Evolutionary conservation across 2,329 filamentous ascomycete species (phyloP).

Genomic region (Talaromyces pinophilus): DNA sequence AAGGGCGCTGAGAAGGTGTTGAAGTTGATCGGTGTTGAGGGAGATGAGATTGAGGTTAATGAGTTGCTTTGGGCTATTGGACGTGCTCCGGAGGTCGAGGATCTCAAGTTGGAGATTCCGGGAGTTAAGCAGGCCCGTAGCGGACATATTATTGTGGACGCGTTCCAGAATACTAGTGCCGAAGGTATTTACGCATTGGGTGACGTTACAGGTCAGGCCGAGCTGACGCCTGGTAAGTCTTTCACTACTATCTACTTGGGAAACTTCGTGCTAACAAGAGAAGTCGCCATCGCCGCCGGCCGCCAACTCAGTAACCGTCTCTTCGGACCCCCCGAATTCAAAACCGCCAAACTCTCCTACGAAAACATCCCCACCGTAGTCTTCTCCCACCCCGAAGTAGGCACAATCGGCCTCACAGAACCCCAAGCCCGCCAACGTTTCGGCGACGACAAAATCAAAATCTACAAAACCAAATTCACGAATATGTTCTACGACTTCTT

Average conservation of each 20-base stretch:
- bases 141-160: slow-evolving; percentile 51
- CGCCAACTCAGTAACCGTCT: slow-evolving; percentile 53
- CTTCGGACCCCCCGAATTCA: slow-evolving; percentile 50
- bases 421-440: slow-evolving; percentile 50
- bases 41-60: slow-evolving; percentile 49
- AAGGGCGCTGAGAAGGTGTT: slow-evolving; percentile 52
- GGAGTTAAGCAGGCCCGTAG: slow-evolving; percentile 45
- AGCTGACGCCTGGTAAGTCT: slow-evolving; percentile 51
- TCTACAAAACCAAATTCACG: slow-evolving; percentile 53
- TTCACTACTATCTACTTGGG: background rate
- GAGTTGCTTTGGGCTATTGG: slow-evolving; percentile 56
- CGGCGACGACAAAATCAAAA: slow-evolving; percentile 53
- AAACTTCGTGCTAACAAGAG: slow-evolving; percentile 5
- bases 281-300: slow-evolving; percentile 55
- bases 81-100: slow-evolving; percentile 48
- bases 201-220: slow-evolving; percentile 54
- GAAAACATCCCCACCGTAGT: slow-evolving; percentile 56
- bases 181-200: slow-evolving; percentile 53
- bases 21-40: slow-evolving; percentile 47
- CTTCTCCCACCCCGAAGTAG: slow-evolving; percentile 55
- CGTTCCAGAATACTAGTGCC: slow-evolving; percentile 53
- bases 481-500: slow-evolving; percentile 53
- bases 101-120: slow-evolving; percentile 43
- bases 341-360: slow-evolving; percentile 49
- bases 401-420: slow-evolving; percentile 53